Base-by-base conservation (phyloP, 2,329 filamentous ascomycete species). In the Alternaria atra region DNA sequence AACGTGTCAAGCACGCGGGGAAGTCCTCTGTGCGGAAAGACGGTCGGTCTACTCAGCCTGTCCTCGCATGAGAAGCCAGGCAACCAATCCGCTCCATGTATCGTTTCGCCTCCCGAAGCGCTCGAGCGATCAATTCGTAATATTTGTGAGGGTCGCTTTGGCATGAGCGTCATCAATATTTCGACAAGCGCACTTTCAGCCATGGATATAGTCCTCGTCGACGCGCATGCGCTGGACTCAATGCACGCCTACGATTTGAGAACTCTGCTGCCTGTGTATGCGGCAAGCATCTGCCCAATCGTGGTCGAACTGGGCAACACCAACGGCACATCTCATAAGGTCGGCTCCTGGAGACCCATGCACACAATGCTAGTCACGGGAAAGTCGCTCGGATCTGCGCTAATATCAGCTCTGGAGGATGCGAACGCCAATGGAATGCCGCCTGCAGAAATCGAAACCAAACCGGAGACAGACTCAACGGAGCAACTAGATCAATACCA, bases 81-180 rank as follows among this genome's bases (percentile, higher is more conserved):
- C 29, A 30, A 35, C 3, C 17, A 15, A 27, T 40, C 12, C 35
- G 20, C 23, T 13, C 29, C 44, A 37, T 55, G 17, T 32, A 43
- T 59, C 10, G 52, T 52, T 43, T 15, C 54, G 23, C 54, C 37
- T 23, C 46, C 54, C 13, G n/a, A 27, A 29, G 25, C 48, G 12
- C 59, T 61, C 4, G 42, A 54, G 25, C 48, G 34, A 20, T 58
- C 53, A 5, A 40, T 61, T 25, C 54, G 43, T 7, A 61, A 58
- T 10, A 58, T 61, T n/a, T 61, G 59, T 29, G 37, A 58, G 37
- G 42, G 29, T 9, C 32, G 32, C n/a, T 44, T 58, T 17, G 59
- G 50, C 7, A 61, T 61, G 59, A 44, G 12, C 15, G 17, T 61
- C 23, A 46, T 27, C 7, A 35, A 58, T 29, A 5, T 35, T 34